A percentile compares a stretch with the other conserved stretches of the same genome.
Conservation (phyloP, 2,329 filamentous ascomycete genomes). For the Berkeleyomyces basicola region DNA sequence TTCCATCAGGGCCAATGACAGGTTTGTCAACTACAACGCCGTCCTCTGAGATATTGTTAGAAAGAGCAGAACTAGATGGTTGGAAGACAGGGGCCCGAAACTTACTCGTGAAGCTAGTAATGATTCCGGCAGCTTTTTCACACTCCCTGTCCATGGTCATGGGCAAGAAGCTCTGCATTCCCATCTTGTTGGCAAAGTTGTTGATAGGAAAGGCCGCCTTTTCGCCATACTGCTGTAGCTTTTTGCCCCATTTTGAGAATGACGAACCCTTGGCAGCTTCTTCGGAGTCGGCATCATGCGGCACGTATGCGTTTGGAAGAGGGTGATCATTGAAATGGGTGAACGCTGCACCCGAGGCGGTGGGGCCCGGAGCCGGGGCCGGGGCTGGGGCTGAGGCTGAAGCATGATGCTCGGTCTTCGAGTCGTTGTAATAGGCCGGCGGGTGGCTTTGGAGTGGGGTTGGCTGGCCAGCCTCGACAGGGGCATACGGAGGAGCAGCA, state of each 20-base stretch:
- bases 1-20: constrained; percentile 18
- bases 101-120: constrained; percentile 73
- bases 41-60: constrained; percentile 21
- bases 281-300: not conserved
- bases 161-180: constrained; percentile 73
- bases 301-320: not conserved
- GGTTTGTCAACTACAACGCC: constrained; percentile 34
- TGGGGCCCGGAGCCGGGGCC: not conserved
- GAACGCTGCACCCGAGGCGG: not conserved
- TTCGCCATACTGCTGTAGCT: constrained; percentile 13
- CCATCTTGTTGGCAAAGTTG: constrained; percentile 63
- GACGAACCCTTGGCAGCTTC: not conserved
- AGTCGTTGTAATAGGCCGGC: not conserved
- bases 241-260: constrained; percentile 11
- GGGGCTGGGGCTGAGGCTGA: not conserved
- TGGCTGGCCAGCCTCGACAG: constrained; percentile 1
- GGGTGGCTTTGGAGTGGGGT: constrained; percentile 3
- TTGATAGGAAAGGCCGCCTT: constrained; percentile 45
- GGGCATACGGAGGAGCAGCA: constrained; percentile 2
- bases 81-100: constrained; percentile 15
- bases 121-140: constrained; percentile 74
- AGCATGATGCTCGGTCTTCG: not conserved
- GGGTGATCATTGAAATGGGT: not conserved
- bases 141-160: constrained; percentile 75
- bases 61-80: not conserved